Evolutionary conservation across 2,329 filamentous ascomycete genomes (phyloP).

Genomic region (Trichoderma pleuroti): DNA sequence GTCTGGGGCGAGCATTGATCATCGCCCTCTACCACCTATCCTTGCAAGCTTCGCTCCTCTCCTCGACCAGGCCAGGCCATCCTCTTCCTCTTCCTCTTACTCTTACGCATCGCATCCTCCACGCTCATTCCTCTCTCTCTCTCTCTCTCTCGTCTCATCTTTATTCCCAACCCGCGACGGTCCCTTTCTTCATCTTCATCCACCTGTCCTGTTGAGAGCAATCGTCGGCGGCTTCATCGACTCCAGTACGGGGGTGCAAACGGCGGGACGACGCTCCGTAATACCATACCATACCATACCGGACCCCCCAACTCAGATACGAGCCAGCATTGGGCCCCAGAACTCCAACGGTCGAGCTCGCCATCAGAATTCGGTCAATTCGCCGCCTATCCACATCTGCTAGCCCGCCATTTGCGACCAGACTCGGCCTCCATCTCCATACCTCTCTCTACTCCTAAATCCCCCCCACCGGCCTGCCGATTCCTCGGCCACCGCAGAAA

Average conservation of each 20-base stretch:
- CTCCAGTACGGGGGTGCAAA: background rate
- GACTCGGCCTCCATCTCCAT: background rate
- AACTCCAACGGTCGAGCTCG: background rate
- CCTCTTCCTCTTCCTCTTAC: background rate
- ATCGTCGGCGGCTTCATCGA: background rate
- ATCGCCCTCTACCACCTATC: constrained; percentile 6
- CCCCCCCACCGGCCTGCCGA: constrained; percentile 9
- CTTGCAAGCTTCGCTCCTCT: constrained; percentile 2
- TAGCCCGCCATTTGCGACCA: constrained; percentile 2
- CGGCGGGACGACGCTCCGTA: background rate
- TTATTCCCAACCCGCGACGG: background rate
- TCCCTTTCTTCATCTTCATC: background rate
- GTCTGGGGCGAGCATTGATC: constrained; percentile 17
- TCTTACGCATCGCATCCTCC: background rate
- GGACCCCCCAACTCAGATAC: background rate
- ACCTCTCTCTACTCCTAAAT: background rate
- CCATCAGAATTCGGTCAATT: constrained; percentile 14
- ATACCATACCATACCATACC: background rate
- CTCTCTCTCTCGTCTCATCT: background rate
- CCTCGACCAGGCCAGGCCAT: background rate
- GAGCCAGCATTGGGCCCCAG: background rate
- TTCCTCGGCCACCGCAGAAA: constrained; percentile 14
- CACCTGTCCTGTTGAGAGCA: background rate
- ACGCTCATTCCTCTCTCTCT: background rate
- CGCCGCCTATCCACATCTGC: constrained; percentile 13